Evolutionary conservation across 371 early-diverging fungal genomes (phyloP), one percentile per base, ranked within the genome.

Genomic region (Mucor mucedo): DNA sequence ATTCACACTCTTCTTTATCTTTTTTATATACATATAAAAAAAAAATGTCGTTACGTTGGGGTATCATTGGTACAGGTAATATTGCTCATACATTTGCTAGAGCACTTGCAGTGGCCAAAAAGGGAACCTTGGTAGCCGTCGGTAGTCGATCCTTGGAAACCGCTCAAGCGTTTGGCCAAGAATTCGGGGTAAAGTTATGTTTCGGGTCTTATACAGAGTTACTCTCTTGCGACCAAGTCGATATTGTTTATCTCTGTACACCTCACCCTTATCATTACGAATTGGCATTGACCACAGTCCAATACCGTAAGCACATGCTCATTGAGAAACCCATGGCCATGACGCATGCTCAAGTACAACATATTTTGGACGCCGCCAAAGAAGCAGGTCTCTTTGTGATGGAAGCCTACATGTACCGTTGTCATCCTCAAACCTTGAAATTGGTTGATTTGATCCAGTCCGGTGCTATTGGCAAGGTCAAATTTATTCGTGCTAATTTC

Each of bases 321-420:
- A 69, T 77, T 21, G 85, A 84, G 50, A 84, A 84, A 38, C 85
- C 85, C 7, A 72, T 83, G 69, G 77, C 79, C 9, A 76, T 79
- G 73, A 77, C 67, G 57, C 72, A 75, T 30, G 30, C 21, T 1
- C 79, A 84, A 59, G 83, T 73, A 3, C 39, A 54, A 32, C 52
- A 53, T 2, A 73, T 82, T 16, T 45, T 84, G 14, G 63, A 68
- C 2, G 68, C 71, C 2, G 75, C 73, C 38, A 65, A 74, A 42
- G 62, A 69, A 39, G 44, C 62, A 52, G 55, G 66, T 14, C 59
- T 77, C 11, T 78, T 82, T 63, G 68, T 75, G 3, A 82, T 82
- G 82, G 82, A 82, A 45, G 82, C 79, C 2, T 82, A 79, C 53
- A 82, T 82, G 82, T 82, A 82, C 45, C 77, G 79, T 0, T 79